These are phyloP conservation scores for Saccharomyces hybrid DNA, from an alignment of 1,139 yeast species.

Conservation along the genomic window DNA sequence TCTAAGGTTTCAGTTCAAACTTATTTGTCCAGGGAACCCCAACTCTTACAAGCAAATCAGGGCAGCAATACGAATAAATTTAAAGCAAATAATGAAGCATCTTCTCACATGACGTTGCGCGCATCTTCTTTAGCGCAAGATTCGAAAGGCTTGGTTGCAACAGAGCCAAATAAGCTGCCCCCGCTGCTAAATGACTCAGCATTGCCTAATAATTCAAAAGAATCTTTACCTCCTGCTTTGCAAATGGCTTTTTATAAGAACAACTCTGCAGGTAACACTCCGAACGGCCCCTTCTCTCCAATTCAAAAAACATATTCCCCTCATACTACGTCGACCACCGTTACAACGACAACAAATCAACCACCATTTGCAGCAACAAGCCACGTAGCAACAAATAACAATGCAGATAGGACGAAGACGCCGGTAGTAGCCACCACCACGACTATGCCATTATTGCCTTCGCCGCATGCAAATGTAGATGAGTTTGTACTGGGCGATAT, in stretches of 20 bases:
- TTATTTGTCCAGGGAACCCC: conserved; percentile 33
- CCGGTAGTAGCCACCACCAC: conserved; percentile 26
- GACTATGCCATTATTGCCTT: conserved; percentile 27
- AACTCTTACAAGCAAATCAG: conserved; percentile 10
- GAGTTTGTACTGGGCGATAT: conserved; percentile 75
- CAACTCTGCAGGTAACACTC: conserved; percentile 20
- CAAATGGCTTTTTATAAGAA: conserved; percentile 32
- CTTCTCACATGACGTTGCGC: not conserved
- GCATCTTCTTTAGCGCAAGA: not conserved
- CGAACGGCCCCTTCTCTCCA: conserved; percentile 3
- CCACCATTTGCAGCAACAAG: conserved; percentile 9
- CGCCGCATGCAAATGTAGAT: conserved; percentile 34
- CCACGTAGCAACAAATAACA: not conserved
- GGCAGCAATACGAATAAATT: not conserved
- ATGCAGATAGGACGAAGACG: conserved; percentile 3
- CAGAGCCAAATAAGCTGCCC: conserved; percentile 17
- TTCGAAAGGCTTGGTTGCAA: not conserved
- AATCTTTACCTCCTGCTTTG: conserved; percentile 31
- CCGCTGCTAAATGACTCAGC: conserved; percentile 36
- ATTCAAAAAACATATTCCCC: conserved; percentile 11
- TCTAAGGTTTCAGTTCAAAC: conserved; percentile 28
- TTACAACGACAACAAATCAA: conserved; percentile 1
- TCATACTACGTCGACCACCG: conserved; percentile 2
- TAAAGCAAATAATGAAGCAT: not conserved
- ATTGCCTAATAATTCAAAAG: conserved; percentile 28